Base-by-base conservation (phyloP, 352 stramenopile species). In the Elongisporangium senticosum region DNA sequence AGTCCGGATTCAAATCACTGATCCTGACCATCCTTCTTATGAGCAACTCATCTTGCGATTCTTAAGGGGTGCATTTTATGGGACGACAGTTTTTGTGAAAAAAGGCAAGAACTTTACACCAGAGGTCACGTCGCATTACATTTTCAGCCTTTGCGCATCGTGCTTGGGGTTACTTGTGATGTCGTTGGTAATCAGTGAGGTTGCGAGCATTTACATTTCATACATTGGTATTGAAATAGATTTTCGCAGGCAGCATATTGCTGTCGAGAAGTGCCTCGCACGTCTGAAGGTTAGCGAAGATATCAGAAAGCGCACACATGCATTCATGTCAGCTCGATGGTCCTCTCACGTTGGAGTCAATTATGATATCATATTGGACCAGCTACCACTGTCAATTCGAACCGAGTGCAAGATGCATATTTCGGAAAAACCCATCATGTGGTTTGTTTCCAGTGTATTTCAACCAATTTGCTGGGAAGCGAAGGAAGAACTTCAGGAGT, bases 171-270 rank as follows among this genome's bases (percentile, higher is more conserved):
- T 83, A 0, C 67, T 90, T 20, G 65, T 74, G 3, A 87, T 86
- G 72, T 74, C 74, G 1, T 90, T 88, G 61, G 79, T 88, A 67
- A 88, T 88, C 53, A 75, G 80, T 5, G 77, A 90, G 39, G 77
- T 86, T 48, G 77, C 80, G 1, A 84, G 70, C 33, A 59, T 90
- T 28, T 88, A 83, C 63, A 86, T 90, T 48, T 90, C 77, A 8
- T 81, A 68, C 23, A 90, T 87, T 23, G 64, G 71, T 14, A 83
- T 87, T 43, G 69, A 88, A 58, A 68, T 90, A 15, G 67, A 76
- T 13, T 90, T 86, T 54, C 77, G 74, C 17, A 88, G 85, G 49
- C 70, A 90, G 28, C 71, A 86, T 24, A 87, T 87, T 49, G 69
- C 75, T 0, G 56, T 83, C 0, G 74, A 88, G 56, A 51, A 72